phyloP scores from a whole-genome alignment of 2,329 filamentous ascomycete genomes.

The Arthrobotrys sinensis region DNA sequence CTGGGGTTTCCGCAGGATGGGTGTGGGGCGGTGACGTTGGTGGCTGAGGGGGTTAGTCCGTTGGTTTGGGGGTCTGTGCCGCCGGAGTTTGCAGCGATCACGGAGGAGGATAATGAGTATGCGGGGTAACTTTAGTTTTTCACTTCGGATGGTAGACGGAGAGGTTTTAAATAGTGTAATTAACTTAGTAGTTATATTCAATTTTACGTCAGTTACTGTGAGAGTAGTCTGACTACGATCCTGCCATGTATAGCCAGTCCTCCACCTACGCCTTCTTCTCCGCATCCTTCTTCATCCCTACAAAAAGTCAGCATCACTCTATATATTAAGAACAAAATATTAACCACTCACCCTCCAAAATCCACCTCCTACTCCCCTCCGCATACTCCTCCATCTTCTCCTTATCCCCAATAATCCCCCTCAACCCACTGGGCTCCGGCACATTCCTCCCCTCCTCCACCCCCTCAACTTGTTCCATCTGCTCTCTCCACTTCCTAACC shows the following conservation, averaged over 20 bases:
- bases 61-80: slow-evolving; percentile 10
- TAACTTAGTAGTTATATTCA: no score
- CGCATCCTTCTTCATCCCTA: slow-evolving; percentile 53
- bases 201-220: no score
- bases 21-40: not conserved
- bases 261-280: slow-evolving; percentile 21
- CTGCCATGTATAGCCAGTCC: no score
- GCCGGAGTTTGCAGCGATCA: not conserved
- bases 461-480: slow-evolving; percentile 78
- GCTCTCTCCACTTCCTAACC: slow-evolving; percentile 83
- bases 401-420: slow-evolving; percentile 71
- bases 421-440: slow-evolving; percentile 73
- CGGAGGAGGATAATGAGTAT: not conserved
- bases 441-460: slow-evolving; percentile 84
- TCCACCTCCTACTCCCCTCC: slow-evolving; percentile 74
- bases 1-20: slow-evolving; percentile 4
- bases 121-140: not conserved
- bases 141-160: no score
- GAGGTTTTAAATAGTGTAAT: no score
- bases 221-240: no score
- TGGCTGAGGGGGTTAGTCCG: not conserved
- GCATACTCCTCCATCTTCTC: slow-evolving; percentile 74
- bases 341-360: slow-evolving; percentile 76
- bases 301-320: slow-evolving; percentile 75
- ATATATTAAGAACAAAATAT: not conserved